These are phyloP conservation scores for Pseudozyma sp. DNA, from an alignment of 1,284 basidiomycete genomes.

Conservation along the genomic window DNA sequence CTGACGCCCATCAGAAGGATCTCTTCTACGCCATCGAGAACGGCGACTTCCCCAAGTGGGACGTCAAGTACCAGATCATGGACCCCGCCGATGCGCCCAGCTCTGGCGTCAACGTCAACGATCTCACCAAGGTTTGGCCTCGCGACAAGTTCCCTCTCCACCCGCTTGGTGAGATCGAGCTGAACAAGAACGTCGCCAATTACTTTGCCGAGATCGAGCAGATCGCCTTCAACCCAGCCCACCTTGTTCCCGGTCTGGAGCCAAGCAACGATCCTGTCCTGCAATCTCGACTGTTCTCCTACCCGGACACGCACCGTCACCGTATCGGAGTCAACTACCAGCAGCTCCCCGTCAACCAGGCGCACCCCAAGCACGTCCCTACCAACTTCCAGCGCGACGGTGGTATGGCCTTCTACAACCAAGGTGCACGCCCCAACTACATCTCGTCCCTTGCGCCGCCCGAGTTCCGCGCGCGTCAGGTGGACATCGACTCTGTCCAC, in stretches of 20 bases:
- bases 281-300: slow-evolving; percentile 63
- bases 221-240: slow-evolving; percentile 55
- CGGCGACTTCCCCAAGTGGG: slow-evolving; percentile 64
- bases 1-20: slow-evolving; percentile 58
- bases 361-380: slow-evolving; percentile 24
- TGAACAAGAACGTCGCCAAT: slow-evolving; percentile 60
- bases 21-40: slow-evolving; percentile 61
- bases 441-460: slow-evolving; percentile 49
- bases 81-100: slow-evolving; percentile 37
- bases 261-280: slow-evolving; percentile 62
- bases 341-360: slow-evolving; percentile 57
- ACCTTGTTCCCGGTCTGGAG: slow-evolving; percentile 57
- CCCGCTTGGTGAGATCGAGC: slow-evolving; percentile 54
- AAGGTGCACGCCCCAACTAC: slow-evolving; percentile 54
- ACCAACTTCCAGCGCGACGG: slow-evolving; percentile 59
- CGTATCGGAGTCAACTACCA: slow-evolving; percentile 69
- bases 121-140: slow-evolving; percentile 57
- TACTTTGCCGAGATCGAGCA: slow-evolving; percentile 65
- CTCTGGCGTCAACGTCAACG: slow-evolving; percentile 52
- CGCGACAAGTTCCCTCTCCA: slow-evolving; percentile 55
- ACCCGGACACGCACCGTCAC: slow-evolving; percentile 89
- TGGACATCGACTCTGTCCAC: slow-evolving; percentile 37
- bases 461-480: slow-evolving; percentile 27
- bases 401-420: slow-evolving; percentile 54
- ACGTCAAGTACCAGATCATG: slow-evolving; percentile 59